These are phyloP conservation scores for Hygrocybe punicea DNA, from an alignment of 768 basidiomycete genomes.

Conservation along the genomic window DNA sequence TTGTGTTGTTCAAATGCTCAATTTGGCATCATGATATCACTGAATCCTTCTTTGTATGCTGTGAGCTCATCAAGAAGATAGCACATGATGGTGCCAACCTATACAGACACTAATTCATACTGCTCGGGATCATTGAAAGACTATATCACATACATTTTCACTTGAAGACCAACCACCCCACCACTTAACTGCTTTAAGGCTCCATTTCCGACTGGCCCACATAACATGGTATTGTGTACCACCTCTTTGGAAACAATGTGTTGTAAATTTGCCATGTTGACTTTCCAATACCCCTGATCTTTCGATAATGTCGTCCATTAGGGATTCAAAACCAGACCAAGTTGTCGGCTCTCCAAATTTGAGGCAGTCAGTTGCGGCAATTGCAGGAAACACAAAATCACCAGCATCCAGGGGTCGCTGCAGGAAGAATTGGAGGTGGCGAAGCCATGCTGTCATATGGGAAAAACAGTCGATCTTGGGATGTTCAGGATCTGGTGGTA, in stretches of 20 bases:
- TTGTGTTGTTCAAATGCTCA: conserved; percentile 15
- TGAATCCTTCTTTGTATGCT: conserved; percentile 29
- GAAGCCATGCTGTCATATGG: conserved; percentile 12
- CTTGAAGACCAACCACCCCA: conserved; percentile 26
- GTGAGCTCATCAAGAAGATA: conserved; percentile 29
- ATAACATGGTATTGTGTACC: conserved; percentile 29
- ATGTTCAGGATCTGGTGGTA: conserved; percentile 10
- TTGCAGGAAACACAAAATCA: conserved; percentile 23
- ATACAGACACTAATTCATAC: background rate
- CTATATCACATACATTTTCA: conserved; percentile 14
- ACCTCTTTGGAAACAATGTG: conserved; percentile 26
- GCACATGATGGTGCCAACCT: conserved; percentile 26
- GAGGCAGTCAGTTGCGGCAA: conserved; percentile 20
- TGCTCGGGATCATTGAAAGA: background rate
- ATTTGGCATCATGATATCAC: conserved; percentile 20
- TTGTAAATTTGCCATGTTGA: conserved; percentile 20
- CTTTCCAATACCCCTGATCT: conserved; percentile 13
- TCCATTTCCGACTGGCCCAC: conserved; percentile 27
- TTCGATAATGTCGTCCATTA: conserved; percentile 20
- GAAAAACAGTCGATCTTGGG: conserved; percentile 20
- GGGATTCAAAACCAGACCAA: conserved; percentile 20
- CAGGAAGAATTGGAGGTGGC: conserved; percentile 7
- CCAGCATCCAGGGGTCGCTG: conserved; percentile 9
- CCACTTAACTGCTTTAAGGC: conserved; percentile 26
- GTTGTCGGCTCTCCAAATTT: conserved; percentile 22